Conservation (phyloP, 352 stramenopile species). For the Phytopythium sindhum region DNA sequence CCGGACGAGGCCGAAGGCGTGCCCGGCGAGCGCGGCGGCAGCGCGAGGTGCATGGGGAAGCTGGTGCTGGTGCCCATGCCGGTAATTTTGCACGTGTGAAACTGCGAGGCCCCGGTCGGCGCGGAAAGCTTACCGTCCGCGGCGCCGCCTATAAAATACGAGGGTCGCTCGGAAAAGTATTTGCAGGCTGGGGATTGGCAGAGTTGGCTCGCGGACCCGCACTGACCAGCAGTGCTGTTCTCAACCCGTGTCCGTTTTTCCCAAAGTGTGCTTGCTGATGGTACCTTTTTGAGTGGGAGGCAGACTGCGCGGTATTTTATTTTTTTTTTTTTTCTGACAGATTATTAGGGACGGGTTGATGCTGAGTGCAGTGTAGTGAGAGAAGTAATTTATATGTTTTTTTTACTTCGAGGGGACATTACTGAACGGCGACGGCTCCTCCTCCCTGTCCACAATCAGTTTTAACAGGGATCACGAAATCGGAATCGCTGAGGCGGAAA, state of each 20-base stretch:
- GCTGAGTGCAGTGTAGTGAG: too few relatives aligned
- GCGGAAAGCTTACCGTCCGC: too few relatives aligned
- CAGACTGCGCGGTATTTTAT: too few relatives aligned
- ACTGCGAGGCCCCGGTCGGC: too few relatives aligned
- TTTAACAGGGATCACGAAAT: conserved; percentile 6
- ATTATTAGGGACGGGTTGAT: too few relatives aligned
- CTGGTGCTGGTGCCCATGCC: conserved; percentile 9
- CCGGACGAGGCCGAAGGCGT: not conserved
- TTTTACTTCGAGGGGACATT: too few relatives aligned
- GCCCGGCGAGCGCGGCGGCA: conserved; percentile 2
- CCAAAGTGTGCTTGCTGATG: not conserved
- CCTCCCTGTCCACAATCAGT: not conserved
- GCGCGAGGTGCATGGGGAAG: conserved; percentile 6
- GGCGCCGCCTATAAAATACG: not conserved
- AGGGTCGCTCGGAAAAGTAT: not conserved
- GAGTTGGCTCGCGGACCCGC: too few relatives aligned
- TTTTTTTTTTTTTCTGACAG: too few relatives aligned
- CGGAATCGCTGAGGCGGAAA: not conserved
- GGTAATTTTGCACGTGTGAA: not conserved
- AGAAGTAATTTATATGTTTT: too few relatives aligned
- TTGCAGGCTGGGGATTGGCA: not conserved
- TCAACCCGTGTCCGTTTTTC: conserved; percentile 1
- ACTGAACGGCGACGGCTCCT: not conserved
- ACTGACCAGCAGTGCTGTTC: not conserved
- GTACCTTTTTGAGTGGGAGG: too few relatives aligned